Evolutionary conservation across 495 filamentous ascomycete species (phyloP).

Genomic region (Penicillium antarcticum): DNA sequence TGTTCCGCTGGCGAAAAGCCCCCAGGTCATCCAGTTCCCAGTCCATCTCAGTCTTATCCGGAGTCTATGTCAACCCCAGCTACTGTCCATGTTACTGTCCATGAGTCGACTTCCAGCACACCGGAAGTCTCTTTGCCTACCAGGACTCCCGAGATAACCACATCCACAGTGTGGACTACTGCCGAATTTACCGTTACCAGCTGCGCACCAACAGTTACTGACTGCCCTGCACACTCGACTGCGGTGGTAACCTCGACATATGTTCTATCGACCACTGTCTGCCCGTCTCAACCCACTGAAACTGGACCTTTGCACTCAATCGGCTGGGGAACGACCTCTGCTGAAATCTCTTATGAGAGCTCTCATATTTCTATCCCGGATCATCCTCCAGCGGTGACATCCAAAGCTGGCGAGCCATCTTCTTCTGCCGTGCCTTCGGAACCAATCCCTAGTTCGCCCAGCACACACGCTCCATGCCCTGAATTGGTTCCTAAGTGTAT

Average conservation of each 20-base stretch:
- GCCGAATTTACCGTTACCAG: constrained; percentile 51
- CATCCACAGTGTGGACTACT: constrained; percentile 58
- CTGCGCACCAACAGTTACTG: constrained; percentile 52
- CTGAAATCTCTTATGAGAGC: too few relatives aligned
- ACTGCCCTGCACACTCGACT: constrained; percentile 52
- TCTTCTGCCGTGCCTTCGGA: constrained; percentile 13
- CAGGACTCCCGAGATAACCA: constrained; percentile 29
- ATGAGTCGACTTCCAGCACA: not conserved
- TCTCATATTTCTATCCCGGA: too few relatives aligned
- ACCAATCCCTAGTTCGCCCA: constrained; percentile 5
- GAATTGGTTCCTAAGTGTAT: constrained; percentile 80
- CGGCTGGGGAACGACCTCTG: too few relatives aligned
- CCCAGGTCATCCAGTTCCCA: not conserved
- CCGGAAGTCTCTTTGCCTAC: not conserved
- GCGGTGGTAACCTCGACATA: constrained; percentile 50
- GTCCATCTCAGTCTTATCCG: constrained; percentile 6
- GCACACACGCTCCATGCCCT: constrained; percentile 51
- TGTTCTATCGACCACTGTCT: constrained; percentile 55
- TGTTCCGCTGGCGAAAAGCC: constrained; percentile 53
- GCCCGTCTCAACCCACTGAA: constrained; percentile 12
- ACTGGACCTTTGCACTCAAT: too few relatives aligned
- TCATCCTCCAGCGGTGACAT: constrained; percentile 35
- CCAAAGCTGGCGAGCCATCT: not conserved
- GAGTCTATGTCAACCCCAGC: constrained; percentile 12
- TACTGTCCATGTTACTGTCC: not conserved